Conservation (phyloP, 1,284 basidiomycete genomes). For the Hortiboletus rubellus region DNA sequence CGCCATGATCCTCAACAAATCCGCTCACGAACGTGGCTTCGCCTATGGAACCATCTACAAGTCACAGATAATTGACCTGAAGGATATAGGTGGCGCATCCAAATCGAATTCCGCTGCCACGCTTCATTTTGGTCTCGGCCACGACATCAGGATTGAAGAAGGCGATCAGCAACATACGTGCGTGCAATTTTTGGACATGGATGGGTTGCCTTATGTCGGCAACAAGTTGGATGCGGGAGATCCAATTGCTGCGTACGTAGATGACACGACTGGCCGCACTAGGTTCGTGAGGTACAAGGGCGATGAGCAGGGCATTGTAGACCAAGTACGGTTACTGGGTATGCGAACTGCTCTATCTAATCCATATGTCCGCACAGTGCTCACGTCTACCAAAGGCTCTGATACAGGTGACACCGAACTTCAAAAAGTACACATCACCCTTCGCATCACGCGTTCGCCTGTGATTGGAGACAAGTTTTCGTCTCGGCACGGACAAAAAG, state of each 20-base stretch:
- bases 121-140: slow-evolving; percentile 86
- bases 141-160: slow-evolving; percentile 63
- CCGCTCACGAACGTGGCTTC: slow-evolving; percentile 97
- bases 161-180: slow-evolving; percentile 59
- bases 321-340: slow-evolving; percentile 92
- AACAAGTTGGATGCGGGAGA: slow-evolving; percentile 73
- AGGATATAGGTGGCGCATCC: slow-evolving; percentile 70
- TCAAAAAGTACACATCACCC: slow-evolving; percentile 92
- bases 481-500: slow-evolving; percentile 98
- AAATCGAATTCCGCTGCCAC: slow-evolving; percentile 55
- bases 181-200: slow-evolving; percentile 69
- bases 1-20: slow-evolving; percentile 99
- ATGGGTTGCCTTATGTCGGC: slow-evolving; percentile 87
- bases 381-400: slow-evolving; percentile 51
- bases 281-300: slow-evolving; percentile 96
- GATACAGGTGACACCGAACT: slow-evolving; percentile 87
- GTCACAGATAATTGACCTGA: slow-evolving; percentile 89
- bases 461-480: slow-evolving; percentile 99
- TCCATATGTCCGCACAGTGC: not conserved
- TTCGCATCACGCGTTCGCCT: slow-evolving; percentile 92
- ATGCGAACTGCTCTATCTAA: slow-evolving; percentile 26
- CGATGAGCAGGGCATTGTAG: slow-evolving; percentile 89
- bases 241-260: slow-evolving; percentile 83
- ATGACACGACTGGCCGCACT: slow-evolving; percentile 85
- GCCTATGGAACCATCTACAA: slow-evolving; percentile 98